phyloP scores from a whole-genome alignment of 345 rosid genomes.

The Syzygium aqueum region DNA sequence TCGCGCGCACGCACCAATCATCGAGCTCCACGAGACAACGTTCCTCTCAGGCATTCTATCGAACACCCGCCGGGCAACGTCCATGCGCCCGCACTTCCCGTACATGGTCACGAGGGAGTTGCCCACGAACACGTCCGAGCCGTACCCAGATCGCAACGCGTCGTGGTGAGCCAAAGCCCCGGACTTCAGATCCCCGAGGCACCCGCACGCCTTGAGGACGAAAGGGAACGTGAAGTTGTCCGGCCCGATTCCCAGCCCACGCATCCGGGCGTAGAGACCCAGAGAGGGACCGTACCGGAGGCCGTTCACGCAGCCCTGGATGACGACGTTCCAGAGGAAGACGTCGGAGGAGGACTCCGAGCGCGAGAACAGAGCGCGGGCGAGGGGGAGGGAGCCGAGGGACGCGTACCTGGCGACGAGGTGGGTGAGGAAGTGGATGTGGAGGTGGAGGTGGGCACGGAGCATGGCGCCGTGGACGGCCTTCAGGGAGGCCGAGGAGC shows the following conservation, averaged over 20 bases:
- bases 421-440: slow-evolving; percentile 24
- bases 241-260: slow-evolving; percentile 11
- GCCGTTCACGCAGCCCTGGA: slow-evolving; percentile 20
- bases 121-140: slow-evolving; percentile 10
- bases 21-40: slow-evolving; percentile 21
- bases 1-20: slow-evolving; percentile 14
- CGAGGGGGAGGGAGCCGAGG: slow-evolving; percentile 20
- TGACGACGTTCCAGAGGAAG: slow-evolving; percentile 33
- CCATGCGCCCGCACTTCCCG: slow-evolving; percentile 13
- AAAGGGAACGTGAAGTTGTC: slow-evolving; percentile 28
- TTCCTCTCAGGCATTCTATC: slow-evolving; percentile 23
- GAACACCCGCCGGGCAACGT: slow-evolving; percentile 9
- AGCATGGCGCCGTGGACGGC: slow-evolving; percentile 21
- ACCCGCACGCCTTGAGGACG: slow-evolving; percentile 33
- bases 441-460: slow-evolving; percentile 7
- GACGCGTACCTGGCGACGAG: slow-evolving; percentile 19
- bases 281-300: slow-evolving; percentile 3
- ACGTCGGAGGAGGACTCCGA: not conserved
- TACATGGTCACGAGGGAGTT: slow-evolving; percentile 39
- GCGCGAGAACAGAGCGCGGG: slow-evolving; percentile 18
- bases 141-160: slow-evolving; percentile 14
- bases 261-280: slow-evolving; percentile 21
- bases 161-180: slow-evolving; percentile 23
- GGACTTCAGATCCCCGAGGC: not conserved
- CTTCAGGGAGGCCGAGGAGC: slow-evolving; percentile 13